These are phyloP conservation scores for Penstemon newberryi DNA, from an alignment of 257 asterid genomes.

Conservation along the genomic window DNA sequence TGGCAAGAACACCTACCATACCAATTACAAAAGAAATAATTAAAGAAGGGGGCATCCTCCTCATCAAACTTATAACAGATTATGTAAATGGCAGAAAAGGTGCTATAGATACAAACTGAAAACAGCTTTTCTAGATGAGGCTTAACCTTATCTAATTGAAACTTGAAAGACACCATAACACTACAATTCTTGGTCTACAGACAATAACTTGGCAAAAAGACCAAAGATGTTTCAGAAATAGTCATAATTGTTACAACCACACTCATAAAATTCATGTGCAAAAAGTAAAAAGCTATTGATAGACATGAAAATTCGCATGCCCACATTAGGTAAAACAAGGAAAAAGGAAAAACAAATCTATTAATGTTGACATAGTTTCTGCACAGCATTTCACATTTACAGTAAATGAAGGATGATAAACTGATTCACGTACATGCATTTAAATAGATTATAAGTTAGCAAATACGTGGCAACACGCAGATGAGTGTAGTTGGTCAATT, in stretches of 20 bases:
- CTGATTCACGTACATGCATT: not conserved
- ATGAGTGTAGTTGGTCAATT: constrained; percentile 1
- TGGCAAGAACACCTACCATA: not conserved
- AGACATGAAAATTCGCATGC: constrained; percentile 11
- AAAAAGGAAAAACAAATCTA: not conserved
- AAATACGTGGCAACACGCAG: constrained; percentile 8
- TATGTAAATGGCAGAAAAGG: not conserved
- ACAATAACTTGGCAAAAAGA: not conserved
- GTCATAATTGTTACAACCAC: constrained; percentile 3
- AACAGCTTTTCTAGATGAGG: constrained; percentile 10
- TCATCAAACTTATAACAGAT: constrained; percentile 2
- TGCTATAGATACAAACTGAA: not conserved
- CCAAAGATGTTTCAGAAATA: not conserved
- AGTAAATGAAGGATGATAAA: constrained; percentile 3
- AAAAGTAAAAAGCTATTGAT: not conserved
- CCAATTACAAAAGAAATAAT: not conserved
- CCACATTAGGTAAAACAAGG: constrained; percentile 1
- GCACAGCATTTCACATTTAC: constrained; percentile 14
- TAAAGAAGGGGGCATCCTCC: constrained; percentile 7
- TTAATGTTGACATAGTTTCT: constrained; percentile 11
- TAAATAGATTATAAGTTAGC: not conserved
- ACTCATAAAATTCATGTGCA: constrained; percentile 1
- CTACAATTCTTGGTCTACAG: not conserved
- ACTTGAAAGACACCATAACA: constrained; percentile 9
- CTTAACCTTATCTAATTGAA: constrained; percentile 12